Evolutionary conservation across 2,329 filamentous ascomycete genomes (phyloP).

Genomic region (Capronia coronata): DNA sequence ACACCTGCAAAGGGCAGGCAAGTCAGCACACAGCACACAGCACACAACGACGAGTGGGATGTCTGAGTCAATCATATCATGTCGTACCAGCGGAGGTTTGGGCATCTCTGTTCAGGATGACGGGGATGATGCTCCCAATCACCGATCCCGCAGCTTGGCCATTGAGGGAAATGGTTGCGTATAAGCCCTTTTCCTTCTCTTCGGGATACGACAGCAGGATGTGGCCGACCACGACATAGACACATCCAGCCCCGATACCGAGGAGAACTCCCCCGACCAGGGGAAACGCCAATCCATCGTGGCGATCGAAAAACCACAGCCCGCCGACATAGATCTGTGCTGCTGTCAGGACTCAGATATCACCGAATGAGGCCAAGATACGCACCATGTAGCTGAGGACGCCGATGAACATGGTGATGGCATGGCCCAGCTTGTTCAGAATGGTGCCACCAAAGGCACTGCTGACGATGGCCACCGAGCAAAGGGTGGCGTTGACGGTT

Average conservation of each 20-base stretch:
- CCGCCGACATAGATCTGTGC: constrained; percentile 14
- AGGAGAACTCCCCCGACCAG: constrained; percentile 7
- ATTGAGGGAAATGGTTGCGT: constrained; percentile 31
- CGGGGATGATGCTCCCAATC: constrained; percentile 10
- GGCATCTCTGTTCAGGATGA: constrained; percentile 15
- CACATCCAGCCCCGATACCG: constrained; percentile 19
- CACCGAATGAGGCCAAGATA: no score
- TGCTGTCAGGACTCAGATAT: no score
- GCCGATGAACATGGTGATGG: constrained; percentile 1
- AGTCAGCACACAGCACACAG: no score
- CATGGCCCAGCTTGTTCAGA: constrained; percentile 8
- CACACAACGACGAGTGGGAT: no score
- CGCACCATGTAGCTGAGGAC: no score
- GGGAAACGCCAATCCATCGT: constrained; percentile 7
- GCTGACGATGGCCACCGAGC: constrained; percentile 1
- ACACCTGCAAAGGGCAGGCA: constrained; percentile 11
- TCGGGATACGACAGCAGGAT: constrained; percentile 34
- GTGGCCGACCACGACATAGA: constrained; percentile 33
- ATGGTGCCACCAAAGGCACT: constrained; percentile 4
- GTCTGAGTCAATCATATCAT: no score
- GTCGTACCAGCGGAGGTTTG: no score
- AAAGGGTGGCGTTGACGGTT: constrained; percentile 5
- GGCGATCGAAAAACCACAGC: constrained; percentile 16
- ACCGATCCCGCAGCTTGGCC: constrained; percentile 30
- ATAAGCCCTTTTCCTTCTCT: constrained; percentile 32